phyloP scores from a whole-genome alignment of 169 alveolate species.

The Ichthyophthirius multifiliis region DNA sequence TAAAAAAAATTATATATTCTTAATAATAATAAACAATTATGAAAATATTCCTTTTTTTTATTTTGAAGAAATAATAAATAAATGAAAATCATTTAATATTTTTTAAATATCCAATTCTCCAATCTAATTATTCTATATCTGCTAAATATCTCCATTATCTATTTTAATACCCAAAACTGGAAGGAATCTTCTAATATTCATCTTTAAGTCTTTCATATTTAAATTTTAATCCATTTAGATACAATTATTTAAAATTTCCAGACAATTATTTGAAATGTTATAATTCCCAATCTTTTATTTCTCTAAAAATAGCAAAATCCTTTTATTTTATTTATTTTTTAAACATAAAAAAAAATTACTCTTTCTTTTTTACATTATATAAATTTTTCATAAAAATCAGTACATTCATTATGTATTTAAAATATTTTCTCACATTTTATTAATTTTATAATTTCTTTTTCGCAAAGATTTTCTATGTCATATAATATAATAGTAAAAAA shows the following conservation, averaged over 20 bases:
- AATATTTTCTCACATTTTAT: not conserved
- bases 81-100: too few species aligned
- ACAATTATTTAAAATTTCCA: not conserved
- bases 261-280: not conserved
- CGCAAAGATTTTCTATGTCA: slow-evolving; percentile 11
- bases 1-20: too few species aligned
- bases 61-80: too few species aligned
- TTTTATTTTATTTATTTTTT: not conserved
- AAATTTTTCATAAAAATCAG: not conserved
- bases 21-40: too few species aligned
- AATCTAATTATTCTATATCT: slow-evolving; percentile 10
- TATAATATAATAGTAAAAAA: not conserved
- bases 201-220: not conserved
- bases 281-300: slow-evolving; percentile 14
- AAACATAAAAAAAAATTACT: not conserved
- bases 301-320: slow-evolving; percentile 2
- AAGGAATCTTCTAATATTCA: slow-evolving; percentile 5
- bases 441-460: not conserved
- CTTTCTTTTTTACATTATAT: slow-evolving; percentile 9
- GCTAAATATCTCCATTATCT: slow-evolving; percentile 4
- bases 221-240: not conserved
- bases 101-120: slow-evolving; percentile 5
- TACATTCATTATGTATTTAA: not conserved
- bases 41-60: too few species aligned
- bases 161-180: not conserved